Conservation (phyloP, 352 stramenopile species). For the Pilasporangium apinafurcum region DNA sequence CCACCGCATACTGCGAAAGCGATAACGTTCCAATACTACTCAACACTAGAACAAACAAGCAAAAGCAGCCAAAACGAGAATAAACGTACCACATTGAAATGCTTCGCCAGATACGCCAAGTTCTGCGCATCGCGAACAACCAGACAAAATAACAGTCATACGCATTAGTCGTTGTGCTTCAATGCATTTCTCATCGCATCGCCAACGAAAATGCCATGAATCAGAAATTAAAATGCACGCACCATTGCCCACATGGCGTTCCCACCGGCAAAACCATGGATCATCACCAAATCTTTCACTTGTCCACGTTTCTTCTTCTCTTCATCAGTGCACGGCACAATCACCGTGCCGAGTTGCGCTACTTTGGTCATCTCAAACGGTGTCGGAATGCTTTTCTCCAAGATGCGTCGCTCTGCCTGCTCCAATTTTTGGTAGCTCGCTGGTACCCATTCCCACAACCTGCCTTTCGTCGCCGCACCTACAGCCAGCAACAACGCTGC, state of each 20-base stretch:
- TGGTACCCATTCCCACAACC: conserved; percentile 68
- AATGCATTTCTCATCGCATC: background rate
- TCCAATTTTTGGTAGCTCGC: conserved; percentile 65
- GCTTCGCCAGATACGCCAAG: conserved; percentile 57
- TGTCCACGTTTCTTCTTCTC: conserved; percentile 22
- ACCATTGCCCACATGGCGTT: conserved; percentile 82
- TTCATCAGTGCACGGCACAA: conserved; percentile 68
- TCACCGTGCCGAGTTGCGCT: conserved; percentile 65
- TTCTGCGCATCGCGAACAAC: conserved; percentile 25
- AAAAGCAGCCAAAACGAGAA: background rate
- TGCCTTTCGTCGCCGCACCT: conserved; percentile 52
- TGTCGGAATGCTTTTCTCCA: conserved; percentile 30
- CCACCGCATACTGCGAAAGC: conserved; percentile 59
- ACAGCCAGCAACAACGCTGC: conserved; percentile 36
- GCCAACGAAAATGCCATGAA: background rate
- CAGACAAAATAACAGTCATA: conserved; percentile 2
- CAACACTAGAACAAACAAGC: background rate
- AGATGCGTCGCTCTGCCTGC: conserved; percentile 52
- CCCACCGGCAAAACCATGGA: conserved; percentile 74
- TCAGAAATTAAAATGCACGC: conserved; percentile 2
- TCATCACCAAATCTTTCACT: conserved; percentile 68
- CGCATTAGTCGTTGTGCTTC: background rate
- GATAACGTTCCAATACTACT: background rate
- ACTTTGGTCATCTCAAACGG: conserved; percentile 79
- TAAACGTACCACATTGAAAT: conserved; percentile 77